A percentile compares a stretch with the other conserved stretches of the same genome.
Conservation (phyloP, 768 basidiomycete species). For the Neoboletus brunneissimus region DNA sequence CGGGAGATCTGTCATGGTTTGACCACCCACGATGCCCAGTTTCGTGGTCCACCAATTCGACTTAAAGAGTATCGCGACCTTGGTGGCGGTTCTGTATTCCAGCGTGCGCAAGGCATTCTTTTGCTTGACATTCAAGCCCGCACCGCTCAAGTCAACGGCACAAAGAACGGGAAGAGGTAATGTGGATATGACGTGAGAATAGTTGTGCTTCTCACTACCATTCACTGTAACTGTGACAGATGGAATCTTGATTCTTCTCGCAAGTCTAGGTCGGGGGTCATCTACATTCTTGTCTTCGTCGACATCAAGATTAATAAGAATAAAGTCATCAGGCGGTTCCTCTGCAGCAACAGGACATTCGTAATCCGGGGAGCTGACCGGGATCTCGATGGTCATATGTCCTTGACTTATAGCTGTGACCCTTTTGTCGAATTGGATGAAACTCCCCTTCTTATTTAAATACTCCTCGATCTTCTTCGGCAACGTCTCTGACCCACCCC, state of each 20-base stretch:
- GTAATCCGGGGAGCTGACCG: neutral
- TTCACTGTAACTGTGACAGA: constrained; percentile 9
- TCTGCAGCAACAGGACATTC: neutral
- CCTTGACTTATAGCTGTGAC: constrained; percentile 5
- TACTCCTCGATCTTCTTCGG: neutral
- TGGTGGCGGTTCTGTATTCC: neutral
- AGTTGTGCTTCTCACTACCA: constrained; percentile 3
- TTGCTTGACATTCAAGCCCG: constrained; percentile 5
- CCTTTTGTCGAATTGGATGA: neutral
- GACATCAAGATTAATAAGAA: neutral
- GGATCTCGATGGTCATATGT: neutral
- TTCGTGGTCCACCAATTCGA: constrained; percentile 14
- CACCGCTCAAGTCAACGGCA: constrained; percentile 2
- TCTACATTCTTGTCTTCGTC: neutral
- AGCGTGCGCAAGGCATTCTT: constrained; percentile 2
- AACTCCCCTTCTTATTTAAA: neutral
- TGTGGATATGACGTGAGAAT: constrained; percentile 11
- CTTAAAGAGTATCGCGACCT: constrained; percentile 12
- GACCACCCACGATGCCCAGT: constrained; percentile 9
- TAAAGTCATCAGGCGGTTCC: neutral
- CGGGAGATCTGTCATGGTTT: constrained; percentile 11
- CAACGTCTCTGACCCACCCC: constrained; percentile 4
- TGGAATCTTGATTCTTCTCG: neutral
- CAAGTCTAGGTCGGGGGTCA: neutral
- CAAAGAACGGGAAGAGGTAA: constrained; percentile 6